These are phyloP conservation scores for Leccinum variabile DNA, from an alignment of 1,284 basidiomycete species.

Conservation along the genomic window DNA sequence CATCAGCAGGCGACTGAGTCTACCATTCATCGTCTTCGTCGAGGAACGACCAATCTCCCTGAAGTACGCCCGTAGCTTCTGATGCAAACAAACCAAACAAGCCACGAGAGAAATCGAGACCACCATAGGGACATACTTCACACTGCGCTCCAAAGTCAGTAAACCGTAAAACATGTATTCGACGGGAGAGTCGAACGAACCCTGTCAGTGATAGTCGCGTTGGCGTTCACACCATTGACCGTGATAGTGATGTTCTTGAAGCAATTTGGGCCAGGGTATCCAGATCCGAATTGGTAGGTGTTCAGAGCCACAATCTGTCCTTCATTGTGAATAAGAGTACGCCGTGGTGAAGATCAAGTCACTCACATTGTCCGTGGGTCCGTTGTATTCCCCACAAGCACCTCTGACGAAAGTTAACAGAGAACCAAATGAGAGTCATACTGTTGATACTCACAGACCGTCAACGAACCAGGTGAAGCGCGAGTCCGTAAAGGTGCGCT, in stretches of 20 bases:
- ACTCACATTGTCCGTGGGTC: conserved; percentile 51
- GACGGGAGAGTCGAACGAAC: conserved; percentile 34
- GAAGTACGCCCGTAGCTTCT: conserved; percentile 51
- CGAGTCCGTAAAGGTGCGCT: conserved; percentile 35
- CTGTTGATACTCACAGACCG: conserved; percentile 47
- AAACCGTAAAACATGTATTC: conserved; percentile 1
- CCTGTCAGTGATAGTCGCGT: conserved; percentile 67
- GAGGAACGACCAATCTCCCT: conserved; percentile 55
- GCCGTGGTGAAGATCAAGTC: background rate
- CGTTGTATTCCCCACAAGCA: conserved; percentile 53
- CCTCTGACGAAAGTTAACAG: conserved; percentile 38
- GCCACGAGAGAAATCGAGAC: conserved; percentile 77
- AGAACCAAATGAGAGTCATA: background rate
- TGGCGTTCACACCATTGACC: conserved; percentile 55
- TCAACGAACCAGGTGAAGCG: conserved; percentile 55
- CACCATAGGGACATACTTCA: conserved; percentile 68
- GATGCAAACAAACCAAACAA: conserved; percentile 66
- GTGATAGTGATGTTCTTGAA: conserved; percentile 63
- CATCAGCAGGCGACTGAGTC: background rate
- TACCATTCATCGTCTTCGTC: conserved; percentile 12
- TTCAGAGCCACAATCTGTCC: conserved; percentile 48
- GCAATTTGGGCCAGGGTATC: conserved; percentile 62
- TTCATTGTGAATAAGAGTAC: conserved; percentile 9
- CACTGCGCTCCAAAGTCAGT: conserved; percentile 47
- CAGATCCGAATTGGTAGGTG: conserved; percentile 50